Percentiles rank a stretch among this genome's conserved stretches.
phyloP scores from a whole-genome alignment of 2,329 filamentous ascomycete genomes.

The Aspergillus niger region DNA sequence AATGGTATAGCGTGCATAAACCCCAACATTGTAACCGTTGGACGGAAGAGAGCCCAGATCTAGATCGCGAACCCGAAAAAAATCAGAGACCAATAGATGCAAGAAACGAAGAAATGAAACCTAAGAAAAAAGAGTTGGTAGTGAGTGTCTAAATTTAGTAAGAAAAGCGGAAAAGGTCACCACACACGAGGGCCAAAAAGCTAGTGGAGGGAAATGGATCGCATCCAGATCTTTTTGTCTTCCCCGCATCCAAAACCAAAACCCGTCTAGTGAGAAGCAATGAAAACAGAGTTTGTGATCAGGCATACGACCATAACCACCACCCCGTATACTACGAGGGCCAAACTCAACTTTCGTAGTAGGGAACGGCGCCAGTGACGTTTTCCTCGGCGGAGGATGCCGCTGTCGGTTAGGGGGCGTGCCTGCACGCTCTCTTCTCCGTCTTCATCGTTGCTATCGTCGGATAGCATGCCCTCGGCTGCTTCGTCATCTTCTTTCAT shows the following conservation, averaged over 20 bases:
- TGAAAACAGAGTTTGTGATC: slow-evolving; percentile 80
- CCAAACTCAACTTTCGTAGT: slow-evolving; percentile 72
- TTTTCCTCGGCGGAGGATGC: slow-evolving; percentile 61
- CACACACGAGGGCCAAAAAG: slow-evolving; percentile 7
- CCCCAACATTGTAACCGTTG: background rate
- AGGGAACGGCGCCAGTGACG: slow-evolving; percentile 65
- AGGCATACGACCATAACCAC: slow-evolving; percentile 89
- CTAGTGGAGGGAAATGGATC: background rate
- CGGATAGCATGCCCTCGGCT: slow-evolving; percentile 55
- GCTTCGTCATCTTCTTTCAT: slow-evolving; percentile 86
- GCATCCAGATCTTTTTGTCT: background rate
- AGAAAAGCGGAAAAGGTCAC: background rate
- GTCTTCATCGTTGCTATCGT: slow-evolving; percentile 33
- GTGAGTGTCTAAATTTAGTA: background rate
- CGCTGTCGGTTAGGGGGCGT: slow-evolving; percentile 56
- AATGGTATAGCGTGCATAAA: slow-evolving; percentile 18
- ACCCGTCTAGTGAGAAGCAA: slow-evolving; percentile 59
- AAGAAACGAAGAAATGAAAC: background rate
- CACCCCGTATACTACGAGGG: slow-evolving; percentile 77
- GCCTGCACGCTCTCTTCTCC: slow-evolving; percentile 41
- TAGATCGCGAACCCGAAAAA: background rate
- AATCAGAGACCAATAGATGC: background rate
- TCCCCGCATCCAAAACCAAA: background rate
- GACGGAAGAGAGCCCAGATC: slow-evolving; percentile 4
- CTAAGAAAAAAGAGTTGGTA: background rate